These are phyloP conservation scores for Lactarius evosmus DNA, from an alignment of 768 basidiomycete genomes.

Conservation along the genomic window DNA sequence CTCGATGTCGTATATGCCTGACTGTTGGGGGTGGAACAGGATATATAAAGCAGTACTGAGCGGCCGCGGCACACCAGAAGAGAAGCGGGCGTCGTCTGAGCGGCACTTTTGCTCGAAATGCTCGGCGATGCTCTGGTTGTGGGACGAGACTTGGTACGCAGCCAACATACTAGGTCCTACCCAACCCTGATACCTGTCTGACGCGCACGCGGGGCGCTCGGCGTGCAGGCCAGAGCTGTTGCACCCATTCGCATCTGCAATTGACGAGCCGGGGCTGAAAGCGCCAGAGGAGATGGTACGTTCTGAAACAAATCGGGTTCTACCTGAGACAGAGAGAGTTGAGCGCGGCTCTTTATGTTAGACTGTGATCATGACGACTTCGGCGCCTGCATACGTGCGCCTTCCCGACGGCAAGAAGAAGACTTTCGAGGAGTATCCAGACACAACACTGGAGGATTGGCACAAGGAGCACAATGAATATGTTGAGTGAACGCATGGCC, in stretches of 20 bases:
- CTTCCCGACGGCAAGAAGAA: slow-evolving; percentile 57
- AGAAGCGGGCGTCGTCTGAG: slow-evolving; percentile 51
- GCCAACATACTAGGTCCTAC: background rate
- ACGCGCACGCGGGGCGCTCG: no score
- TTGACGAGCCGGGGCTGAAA: slow-evolving; percentile 58
- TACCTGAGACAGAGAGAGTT: background rate
- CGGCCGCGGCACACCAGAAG: slow-evolving; percentile 49
- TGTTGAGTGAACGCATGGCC: slow-evolving; percentile 30
- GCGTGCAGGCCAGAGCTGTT: slow-evolving; percentile 57
- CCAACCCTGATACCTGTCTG: no score
- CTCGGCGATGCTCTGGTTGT: slow-evolving; percentile 65
- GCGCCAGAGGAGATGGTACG: slow-evolving; percentile 50
- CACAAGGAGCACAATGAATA: slow-evolving; percentile 52
- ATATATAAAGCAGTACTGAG: slow-evolving; percentile 58
- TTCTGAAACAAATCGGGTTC: background rate
- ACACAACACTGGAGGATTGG: slow-evolving; percentile 54
- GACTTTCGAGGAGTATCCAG: slow-evolving; percentile 44
- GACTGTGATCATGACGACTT: slow-evolving; percentile 31
- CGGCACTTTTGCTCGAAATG: slow-evolving; percentile 63
- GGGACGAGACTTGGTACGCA: slow-evolving; percentile 51
- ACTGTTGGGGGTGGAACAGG: slow-evolving; percentile 34
- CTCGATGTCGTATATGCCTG: background rate
- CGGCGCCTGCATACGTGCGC: slow-evolving; percentile 58
- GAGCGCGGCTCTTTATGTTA: background rate
- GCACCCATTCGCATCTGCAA: slow-evolving; percentile 67